Conservation (phyloP, 441 rosid species). For the California macrophylla region DNA sequence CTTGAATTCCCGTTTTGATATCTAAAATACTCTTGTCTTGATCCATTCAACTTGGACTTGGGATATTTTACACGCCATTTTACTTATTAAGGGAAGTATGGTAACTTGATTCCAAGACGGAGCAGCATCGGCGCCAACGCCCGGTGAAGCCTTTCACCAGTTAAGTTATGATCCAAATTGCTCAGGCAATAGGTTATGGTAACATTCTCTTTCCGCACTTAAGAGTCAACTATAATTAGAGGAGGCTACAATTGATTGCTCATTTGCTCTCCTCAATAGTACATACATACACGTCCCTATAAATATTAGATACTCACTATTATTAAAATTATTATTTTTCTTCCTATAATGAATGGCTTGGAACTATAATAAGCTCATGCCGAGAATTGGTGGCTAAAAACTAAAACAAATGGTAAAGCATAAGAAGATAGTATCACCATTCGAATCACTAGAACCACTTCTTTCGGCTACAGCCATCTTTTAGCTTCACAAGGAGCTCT, state of each 20-base stretch:
- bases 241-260: not conserved
- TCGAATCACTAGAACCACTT: conserved; percentile 28
- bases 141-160: too few species aligned
- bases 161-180: not conserved
- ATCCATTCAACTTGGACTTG: too few species aligned
- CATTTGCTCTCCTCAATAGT: conserved; percentile 1
- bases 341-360: conserved; percentile 5
- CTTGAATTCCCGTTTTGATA: too few species aligned
- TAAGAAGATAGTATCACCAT: not conserved
- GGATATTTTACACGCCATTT: too few species aligned
- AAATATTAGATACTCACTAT: not conserved
- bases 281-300: not conserved
- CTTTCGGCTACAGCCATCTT: conserved; percentile 23
- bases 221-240: not conserved
- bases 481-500: conserved; percentile 45
- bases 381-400: not conserved
- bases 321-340: not conserved
- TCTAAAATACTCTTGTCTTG: too few species aligned
- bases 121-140: too few species aligned
- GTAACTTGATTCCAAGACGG: too few species aligned
- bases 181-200: not conserved
- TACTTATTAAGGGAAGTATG: too few species aligned
- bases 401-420: not conserved
- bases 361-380: not conserved
- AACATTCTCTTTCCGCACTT: conserved; percentile 3